Evolutionary conservation across 352 stramenopile species (phyloP).

Genomic region (Salisapilia sapeloensis): DNA sequence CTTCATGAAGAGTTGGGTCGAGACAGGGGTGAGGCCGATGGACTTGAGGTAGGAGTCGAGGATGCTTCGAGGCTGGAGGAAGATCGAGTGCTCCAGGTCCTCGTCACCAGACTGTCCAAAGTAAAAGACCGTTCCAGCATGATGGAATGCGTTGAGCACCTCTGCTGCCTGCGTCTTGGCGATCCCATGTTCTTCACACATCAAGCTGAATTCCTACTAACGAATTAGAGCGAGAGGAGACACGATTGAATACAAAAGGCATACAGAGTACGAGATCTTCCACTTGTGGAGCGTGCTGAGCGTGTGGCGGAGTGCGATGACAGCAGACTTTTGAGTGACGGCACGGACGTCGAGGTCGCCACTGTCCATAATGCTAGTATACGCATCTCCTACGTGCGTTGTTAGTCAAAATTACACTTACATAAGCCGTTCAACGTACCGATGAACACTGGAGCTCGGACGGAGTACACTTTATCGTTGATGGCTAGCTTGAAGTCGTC

Average conservation of each 20-base stretch:
- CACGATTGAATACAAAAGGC: constrained; percentile 1
- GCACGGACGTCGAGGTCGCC: constrained; percentile 64
- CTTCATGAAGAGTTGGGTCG: constrained; percentile 43
- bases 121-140: constrained; percentile 60
- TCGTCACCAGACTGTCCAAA: constrained; percentile 53
- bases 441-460: constrained; percentile 51
- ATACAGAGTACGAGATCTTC: constrained; percentile 48
- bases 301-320: constrained; percentile 58
- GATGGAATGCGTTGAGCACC: constrained; percentile 59
- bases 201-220: constrained; percentile 38
- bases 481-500: constrained; percentile 73
- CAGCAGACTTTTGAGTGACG: constrained; percentile 57
- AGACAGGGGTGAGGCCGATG: constrained; percentile 49
- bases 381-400: constrained; percentile 24
- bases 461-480: constrained; percentile 58
- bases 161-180: constrained; percentile 68
- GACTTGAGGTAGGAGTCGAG: constrained; percentile 65
- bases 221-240: background rate
- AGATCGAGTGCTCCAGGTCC: constrained; percentile 54
- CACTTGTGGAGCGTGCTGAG: constrained; percentile 58
- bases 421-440: constrained; percentile 6
- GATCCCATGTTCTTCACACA: constrained; percentile 59
- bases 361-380: constrained; percentile 51
- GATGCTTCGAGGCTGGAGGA: constrained; percentile 62
- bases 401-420: background rate